These are phyloP conservation scores for Diplogelasinospora grovesii DNA, from an alignment of 495 filamentous ascomycete species.

Conservation along the genomic window DNA sequence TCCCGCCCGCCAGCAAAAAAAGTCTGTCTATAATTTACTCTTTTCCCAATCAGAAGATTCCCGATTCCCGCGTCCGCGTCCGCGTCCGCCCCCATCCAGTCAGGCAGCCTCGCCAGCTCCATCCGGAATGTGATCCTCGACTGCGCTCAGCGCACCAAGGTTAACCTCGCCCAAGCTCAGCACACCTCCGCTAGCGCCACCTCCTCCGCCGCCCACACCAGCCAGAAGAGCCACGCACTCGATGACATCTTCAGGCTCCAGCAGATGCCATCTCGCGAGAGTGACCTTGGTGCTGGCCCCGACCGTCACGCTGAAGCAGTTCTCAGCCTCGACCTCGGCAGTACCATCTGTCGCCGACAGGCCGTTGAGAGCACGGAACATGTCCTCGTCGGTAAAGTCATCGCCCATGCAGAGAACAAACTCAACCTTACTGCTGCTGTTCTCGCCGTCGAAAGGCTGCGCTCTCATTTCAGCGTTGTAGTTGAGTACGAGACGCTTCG, in stretches of 20 bases:
- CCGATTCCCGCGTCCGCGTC: too few relatives aligned
- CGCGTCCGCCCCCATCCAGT: too few relatives aligned
- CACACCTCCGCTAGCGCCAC: constrained; percentile 12
- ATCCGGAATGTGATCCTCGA: constrained; percentile 36
- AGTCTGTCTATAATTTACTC: too few relatives aligned
- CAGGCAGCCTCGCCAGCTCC: constrained; percentile 1
- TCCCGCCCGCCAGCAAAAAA: too few relatives aligned
- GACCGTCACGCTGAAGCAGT: constrained; percentile 82
- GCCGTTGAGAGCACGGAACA: constrained; percentile 59
- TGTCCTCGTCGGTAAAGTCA: constrained; percentile 96
- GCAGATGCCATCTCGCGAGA: constrained; percentile 75
- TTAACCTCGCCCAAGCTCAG: constrained; percentile 40
- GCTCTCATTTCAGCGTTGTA: constrained; percentile 43
- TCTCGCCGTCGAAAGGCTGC: constrained; percentile 3
- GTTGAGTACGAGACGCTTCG: constrained; percentile 63
- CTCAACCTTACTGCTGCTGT: constrained; percentile 46
- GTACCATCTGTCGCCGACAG: constrained; percentile 38
- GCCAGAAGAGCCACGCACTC: constrained; percentile 65
- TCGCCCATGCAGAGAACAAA: constrained; percentile 89
- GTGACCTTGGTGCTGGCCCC: constrained; percentile 84
- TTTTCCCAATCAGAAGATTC: too few relatives aligned
- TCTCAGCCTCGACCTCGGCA: constrained; percentile 41
- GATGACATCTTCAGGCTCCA: constrained; percentile 83
- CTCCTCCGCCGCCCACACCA: constrained; percentile 43
- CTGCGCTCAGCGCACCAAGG: constrained; percentile 35